Evolutionary conservation across 371 early-diverging fungal species (phyloP).

Genomic region (Rhizopus arrhizus): DNA sequence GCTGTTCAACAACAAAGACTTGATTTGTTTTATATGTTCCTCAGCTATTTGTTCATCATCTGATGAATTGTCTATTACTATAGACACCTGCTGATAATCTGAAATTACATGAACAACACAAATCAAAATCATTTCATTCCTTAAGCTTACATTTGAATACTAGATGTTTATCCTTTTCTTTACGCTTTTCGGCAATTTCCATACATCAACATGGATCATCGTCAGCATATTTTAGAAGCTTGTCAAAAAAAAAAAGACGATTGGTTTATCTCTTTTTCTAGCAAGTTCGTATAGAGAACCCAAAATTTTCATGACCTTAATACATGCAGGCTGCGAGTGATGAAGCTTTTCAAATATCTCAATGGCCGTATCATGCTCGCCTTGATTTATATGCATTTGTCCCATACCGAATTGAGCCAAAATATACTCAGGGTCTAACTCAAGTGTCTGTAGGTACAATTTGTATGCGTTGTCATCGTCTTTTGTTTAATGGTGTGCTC

Average conservation of each 20-base stretch:
- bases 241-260: constrained; percentile 56
- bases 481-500: constrained; percentile 60
- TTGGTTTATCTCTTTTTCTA: constrained; percentile 67
- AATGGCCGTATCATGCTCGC: constrained; percentile 60
- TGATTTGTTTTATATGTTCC: constrained; percentile 39
- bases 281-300: constrained; percentile 67
- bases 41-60: constrained; percentile 26
- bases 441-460: constrained; percentile 67
- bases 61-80: constrained; percentile 21
- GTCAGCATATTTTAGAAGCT: constrained; percentile 53
- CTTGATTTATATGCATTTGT: constrained; percentile 64
- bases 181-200: constrained; percentile 65
- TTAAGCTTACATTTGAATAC: constrained; percentile 62
- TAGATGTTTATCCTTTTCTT: constrained; percentile 54
- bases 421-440: constrained; percentile 66
- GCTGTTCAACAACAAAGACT: constrained; percentile 80
- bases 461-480: constrained; percentile 71
- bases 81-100: constrained; percentile 44
- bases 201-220: constrained; percentile 61
- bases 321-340: constrained; percentile 62
- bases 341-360: constrained; percentile 76
- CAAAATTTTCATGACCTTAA: constrained; percentile 66
- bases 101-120: no score
- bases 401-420: constrained; percentile 80
- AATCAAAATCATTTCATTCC: no score